Evolutionary conservation across 257 asterid genomes (phyloP).

Genomic region (Solanum lignicaule): DNA sequence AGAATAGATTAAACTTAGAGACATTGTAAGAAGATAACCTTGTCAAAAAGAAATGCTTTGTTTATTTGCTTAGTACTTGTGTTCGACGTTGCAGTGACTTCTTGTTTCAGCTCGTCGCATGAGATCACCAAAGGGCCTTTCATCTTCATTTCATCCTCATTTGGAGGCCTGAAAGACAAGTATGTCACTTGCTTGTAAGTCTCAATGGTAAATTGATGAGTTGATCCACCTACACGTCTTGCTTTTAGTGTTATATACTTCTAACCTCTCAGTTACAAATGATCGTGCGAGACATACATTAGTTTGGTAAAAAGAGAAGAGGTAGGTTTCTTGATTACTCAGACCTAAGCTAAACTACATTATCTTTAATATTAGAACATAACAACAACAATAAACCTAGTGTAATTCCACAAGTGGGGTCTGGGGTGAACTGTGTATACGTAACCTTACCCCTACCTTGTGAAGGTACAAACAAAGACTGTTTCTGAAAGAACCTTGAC

Average conservation of each 20-base stretch:
- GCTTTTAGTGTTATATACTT: neutral
- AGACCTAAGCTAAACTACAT: neutral
- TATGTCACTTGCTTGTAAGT: neutral
- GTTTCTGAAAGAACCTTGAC: neutral
- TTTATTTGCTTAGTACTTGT: constrained; percentile 23
- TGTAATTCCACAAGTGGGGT: neutral
- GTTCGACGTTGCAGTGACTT: constrained; percentile 26
- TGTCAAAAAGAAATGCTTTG: constrained; percentile 27
- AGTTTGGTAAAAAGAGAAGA: neutral
- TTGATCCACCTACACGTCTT: neutral
- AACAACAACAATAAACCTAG: neutral
- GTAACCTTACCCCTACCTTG: neutral
- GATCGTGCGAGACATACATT: neutral
- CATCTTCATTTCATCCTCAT: constrained; percentile 28
- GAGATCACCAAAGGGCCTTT: constrained; percentile 22
- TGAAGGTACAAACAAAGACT: neutral
- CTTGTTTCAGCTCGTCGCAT: constrained; percentile 27
- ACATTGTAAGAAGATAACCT: constrained; percentile 25
- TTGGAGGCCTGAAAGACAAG: constrained; percentile 29
- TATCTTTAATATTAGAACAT: neutral
- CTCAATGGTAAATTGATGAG: neutral
- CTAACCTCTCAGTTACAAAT: too few species aligned
- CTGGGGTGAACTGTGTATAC: neutral
- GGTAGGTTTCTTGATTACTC: too few species aligned
- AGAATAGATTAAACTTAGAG: neutral